Evolutionary conservation across 1,139 yeast species (phyloP).

Genomic region (Trichomonascaceae sp.): DNA sequence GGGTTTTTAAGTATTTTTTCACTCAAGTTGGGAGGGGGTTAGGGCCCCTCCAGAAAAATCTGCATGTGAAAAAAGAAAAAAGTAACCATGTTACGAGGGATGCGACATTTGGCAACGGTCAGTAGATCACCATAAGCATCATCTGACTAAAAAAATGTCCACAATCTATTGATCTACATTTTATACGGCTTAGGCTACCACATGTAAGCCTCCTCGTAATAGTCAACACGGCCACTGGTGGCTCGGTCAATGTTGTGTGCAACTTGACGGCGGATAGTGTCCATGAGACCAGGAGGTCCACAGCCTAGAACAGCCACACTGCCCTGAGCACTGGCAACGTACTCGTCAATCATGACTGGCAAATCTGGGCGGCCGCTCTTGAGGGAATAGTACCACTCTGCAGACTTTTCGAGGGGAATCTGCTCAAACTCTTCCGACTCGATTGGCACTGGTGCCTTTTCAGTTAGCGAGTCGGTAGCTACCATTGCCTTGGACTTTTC

Average conservation of each 20-base stretch:
- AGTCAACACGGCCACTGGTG: constrained; percentile 23
- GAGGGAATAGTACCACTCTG: constrained; percentile 9
- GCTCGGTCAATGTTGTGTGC: constrained; percentile 18
- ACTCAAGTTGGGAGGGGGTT: too few species aligned
- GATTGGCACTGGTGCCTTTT: neutral
- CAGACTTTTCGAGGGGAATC: neutral
- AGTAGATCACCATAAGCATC: too few species aligned
- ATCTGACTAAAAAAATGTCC: too few species aligned
- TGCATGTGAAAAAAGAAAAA: neutral
- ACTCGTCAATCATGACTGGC: constrained; percentile 12
- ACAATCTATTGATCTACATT: too few species aligned
- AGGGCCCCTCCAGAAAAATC: too few species aligned
- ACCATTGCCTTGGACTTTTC: neutral
- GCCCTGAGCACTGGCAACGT: constrained; percentile 17
- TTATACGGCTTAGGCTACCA: constrained; percentile 16
- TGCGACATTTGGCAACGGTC: too few species aligned
- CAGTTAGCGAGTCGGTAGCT: neutral
- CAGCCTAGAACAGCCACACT: constrained; percentile 26
- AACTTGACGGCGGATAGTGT: constrained; percentile 19
- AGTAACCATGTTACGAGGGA: too few species aligned
- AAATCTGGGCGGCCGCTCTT: constrained; percentile 17
- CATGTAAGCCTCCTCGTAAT: constrained; percentile 27
- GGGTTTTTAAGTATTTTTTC: too few species aligned
- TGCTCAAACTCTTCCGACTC: neutral
- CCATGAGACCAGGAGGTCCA: constrained; percentile 29